A percentile compares a stretch with the other conserved stretches of the same genome.
Conservation (phyloP, 2,329 filamentous ascomycete genomes). For the Sporothrix humicola region DNA sequence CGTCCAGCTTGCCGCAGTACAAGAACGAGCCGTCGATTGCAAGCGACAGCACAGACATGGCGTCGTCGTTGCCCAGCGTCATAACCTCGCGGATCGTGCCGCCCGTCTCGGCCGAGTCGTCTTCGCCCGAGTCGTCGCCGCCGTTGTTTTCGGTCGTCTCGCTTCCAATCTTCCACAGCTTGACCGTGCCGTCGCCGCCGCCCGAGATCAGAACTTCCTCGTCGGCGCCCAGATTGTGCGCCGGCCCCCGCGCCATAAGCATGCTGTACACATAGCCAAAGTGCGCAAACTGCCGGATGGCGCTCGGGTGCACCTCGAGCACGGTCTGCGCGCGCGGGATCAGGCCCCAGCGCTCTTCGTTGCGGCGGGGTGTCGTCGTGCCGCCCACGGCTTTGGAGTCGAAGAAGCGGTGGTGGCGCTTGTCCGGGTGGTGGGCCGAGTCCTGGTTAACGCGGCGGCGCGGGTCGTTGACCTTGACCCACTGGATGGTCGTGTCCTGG, state of each 20-base stretch:
- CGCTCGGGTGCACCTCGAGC: conserved; percentile 79
- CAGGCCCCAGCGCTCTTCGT: conserved; percentile 61
- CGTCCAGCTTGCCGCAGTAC: conserved; percentile 86
- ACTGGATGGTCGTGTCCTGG: conserved; percentile 94
- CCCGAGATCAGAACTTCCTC: conserved; percentile 88
- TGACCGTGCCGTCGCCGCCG: conserved; percentile 91
- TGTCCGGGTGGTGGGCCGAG: conserved; percentile 72
- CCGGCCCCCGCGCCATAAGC: conserved; percentile 76
- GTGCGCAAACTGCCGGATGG: conserved; percentile 88
- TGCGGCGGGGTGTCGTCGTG: conserved; percentile 74
- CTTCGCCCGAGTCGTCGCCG: conserved; percentile 45
- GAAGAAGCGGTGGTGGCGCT: conserved; percentile 86
- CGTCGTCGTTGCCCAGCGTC: conserved; percentile 65
- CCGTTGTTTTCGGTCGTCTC: conserved; percentile 46
- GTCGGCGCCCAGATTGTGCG: conserved; percentile 69
- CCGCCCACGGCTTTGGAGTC: conserved; percentile 88
- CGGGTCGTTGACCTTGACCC: conserved; percentile 76
- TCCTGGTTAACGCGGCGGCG: conserved; percentile 64
- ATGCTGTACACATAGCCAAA: conserved; percentile 97
- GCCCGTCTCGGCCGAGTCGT: conserved; percentile 57
- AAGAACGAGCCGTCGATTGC: conserved; percentile 89
- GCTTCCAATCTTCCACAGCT: conserved; percentile 77
- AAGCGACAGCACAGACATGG: conserved; percentile 73
- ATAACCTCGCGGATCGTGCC: conserved; percentile 74
- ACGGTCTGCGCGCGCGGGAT: conserved; percentile 62